Evolutionary conservation across 1,284 basidiomycete genomes (phyloP).

Genomic region (Ganoderma leucocontextum): DNA sequence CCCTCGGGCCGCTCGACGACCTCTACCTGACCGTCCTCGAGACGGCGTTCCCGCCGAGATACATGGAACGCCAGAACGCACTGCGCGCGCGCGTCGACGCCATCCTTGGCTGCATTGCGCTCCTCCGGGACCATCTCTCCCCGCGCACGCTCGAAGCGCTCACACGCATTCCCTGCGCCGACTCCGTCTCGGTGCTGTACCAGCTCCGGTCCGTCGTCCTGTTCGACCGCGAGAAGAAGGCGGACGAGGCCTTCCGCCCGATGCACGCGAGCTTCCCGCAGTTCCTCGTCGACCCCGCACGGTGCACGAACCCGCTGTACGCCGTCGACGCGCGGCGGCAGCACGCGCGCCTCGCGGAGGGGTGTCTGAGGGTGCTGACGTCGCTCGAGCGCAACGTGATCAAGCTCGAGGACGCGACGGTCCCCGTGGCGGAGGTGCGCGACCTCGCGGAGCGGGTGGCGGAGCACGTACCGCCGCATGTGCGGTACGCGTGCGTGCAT

Average conservation of each 20-base stretch:
- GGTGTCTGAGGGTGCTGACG: background rate
- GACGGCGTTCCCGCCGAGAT: slow-evolving; percentile 64
- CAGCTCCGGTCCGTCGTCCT: slow-evolving; percentile 86
- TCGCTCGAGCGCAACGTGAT: background rate
- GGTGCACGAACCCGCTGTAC: slow-evolving; percentile 77
- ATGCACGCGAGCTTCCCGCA: slow-evolving; percentile 27
- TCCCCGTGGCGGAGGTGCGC: background rate
- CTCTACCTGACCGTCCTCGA: slow-evolving; percentile 76
- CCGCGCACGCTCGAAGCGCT: slow-evolving; percentile 85
- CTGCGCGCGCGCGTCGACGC: background rate
- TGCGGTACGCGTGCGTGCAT: background rate
- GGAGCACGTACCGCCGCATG: background rate
- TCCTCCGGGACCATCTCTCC: slow-evolving; percentile 61
- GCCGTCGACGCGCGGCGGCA: slow-evolving; percentile 82
- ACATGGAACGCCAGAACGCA: background rate
- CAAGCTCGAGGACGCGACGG: background rate
- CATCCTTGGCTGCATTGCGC: slow-evolving; percentile 72
- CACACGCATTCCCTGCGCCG: slow-evolving; percentile 51
- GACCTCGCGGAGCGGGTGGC: background rate
- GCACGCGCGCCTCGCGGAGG: slow-evolving; percentile 56
- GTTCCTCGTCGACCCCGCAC: slow-evolving; percentile 18
- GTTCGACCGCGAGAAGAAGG: slow-evolving; percentile 75
- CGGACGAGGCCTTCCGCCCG: slow-evolving; percentile 8
- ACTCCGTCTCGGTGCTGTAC: slow-evolving; percentile 87
- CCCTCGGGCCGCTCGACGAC: slow-evolving; percentile 15